These are phyloP conservation scores for Lunasporangiospora selenospora DNA, from an alignment of 192 early-diverging fungal genomes.

Conservation along the genomic window DNA sequence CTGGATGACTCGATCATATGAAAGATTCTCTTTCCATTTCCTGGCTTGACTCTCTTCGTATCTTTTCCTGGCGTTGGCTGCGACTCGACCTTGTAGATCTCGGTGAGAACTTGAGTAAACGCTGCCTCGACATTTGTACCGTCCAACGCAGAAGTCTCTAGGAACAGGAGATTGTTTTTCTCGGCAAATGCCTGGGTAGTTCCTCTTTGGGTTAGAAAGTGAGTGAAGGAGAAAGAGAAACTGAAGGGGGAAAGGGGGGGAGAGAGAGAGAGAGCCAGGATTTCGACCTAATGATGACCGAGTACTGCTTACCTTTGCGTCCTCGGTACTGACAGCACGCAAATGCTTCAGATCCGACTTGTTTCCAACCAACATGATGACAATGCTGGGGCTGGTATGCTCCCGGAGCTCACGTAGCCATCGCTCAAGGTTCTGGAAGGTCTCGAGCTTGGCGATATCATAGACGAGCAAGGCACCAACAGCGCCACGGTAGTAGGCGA, in stretches of 20 bases:
- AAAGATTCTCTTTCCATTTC: constrained; percentile 26
- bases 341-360: constrained; percentile 83
- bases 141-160: constrained; percentile 78
- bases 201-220: too few species aligned
- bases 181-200: constrained; percentile 67
- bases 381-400: constrained; percentile 90
- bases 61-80: constrained; percentile 8
- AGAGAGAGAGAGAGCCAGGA: background rate
- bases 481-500: constrained; percentile 93
- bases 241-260: background rate
- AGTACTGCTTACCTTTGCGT: constrained; percentile 64
- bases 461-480: constrained; percentile 94
- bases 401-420: constrained; percentile 95
- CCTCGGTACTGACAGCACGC: constrained; percentile 75
- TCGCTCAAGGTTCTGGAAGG: constrained; percentile 85
- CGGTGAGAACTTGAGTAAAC: constrained; percentile 60
- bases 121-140: constrained; percentile 86
- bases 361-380: constrained; percentile 93
- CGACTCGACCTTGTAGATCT: constrained; percentile 29
- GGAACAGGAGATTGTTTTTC: constrained; percentile 78
- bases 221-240: constrained; percentile 11
- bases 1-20: constrained; percentile 10
- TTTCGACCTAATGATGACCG: background rate
- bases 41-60: constrained; percentile 19
- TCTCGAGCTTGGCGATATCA: constrained; percentile 63